Evolutionary conservation across 2,329 filamentous ascomycete genomes (phyloP), one percentile per base, ranked within the genome.

Genomic region (Fusarium nurragi): DNA sequence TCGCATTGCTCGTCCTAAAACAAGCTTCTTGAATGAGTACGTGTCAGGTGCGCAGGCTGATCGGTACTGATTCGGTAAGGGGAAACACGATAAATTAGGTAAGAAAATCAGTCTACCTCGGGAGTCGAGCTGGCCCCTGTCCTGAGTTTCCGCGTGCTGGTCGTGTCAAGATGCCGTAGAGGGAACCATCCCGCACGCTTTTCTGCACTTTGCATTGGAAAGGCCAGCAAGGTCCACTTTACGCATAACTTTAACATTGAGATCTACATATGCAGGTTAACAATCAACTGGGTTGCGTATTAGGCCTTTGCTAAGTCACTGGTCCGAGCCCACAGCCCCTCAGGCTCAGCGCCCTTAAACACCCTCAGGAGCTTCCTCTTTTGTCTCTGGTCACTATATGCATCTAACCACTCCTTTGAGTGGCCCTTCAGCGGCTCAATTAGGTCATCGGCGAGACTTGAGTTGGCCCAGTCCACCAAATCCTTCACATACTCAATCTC

Each of bases 401-500:
- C 61, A 21, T 50, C 37, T 4, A 71, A 14, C 69, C 69, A 71
- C 10, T 65, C 30, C 11, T 66, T 26, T 0, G 64, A 52, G 12
- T 67, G 68, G 0, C 66, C 68, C 19, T 55, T 11, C 3, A 71
- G 4, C 0, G 64, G 68, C 10, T 68, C 47, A 4, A 47, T 30
- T 2, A 54, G 11, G 2, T 51, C 9, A n/a, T 55, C 32, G 2
- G 64, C 46, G 2, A 57, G 43, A 16, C 28, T 64, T 2, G 51
- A 45, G 26, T 73, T 71, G 2, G 59, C 66, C 69, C 67, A 73
- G 10, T 53, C 39, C 5, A 71, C 21, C 5, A 73, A 28, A 25
- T 71, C 60, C 21, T 62, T 58, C 4, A 73, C 64, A 26, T 73
- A 73, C 2, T 26, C 58, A 1, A 73, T 36, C 36, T 74, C 71